Evolutionary conservation across 495 filamentous ascomycete species (phyloP), one percentile per base, ranked within the genome.

Genomic region (Tuber magnatum): DNA sequence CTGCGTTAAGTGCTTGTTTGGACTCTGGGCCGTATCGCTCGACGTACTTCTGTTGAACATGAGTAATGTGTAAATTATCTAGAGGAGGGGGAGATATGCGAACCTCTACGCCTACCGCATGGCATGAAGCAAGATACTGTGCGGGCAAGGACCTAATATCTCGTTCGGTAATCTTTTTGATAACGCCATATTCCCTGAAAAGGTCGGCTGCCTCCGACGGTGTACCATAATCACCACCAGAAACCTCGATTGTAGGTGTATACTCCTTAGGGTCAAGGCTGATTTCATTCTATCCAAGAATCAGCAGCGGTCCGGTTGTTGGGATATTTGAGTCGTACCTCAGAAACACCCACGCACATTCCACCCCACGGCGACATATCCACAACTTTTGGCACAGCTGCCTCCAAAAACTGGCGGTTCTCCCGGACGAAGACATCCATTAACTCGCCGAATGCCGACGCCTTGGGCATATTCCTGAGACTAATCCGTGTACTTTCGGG

Each of bases 11-110:
- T 42, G 73, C 74, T 74, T 79, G 71, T 41, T 44, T 44, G 38
- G 80, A 81, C 46, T 76, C 70, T 18, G 71, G 32, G 39, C 80
- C 80, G 61, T 81, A 70, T 71, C 74, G 44, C 42, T 76, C 51
- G 68, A 81, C 77, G n/a, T 81, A 69, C 24, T 74, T 72, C 74
- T 76, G 12, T 32, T 40, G 42, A 41, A 40, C 16, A 22, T 71
- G 12, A 71, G 69, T n/a, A 38, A 71, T 71, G 22, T 44, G 35
- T 16, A 44, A 44, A 41, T 44, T 14, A 41, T 44, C 24, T 43
- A 24, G 35, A 40, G 39, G 35, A 40, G 32, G 56, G 14, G 12
- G 69, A 22, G 39, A 43, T 41, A 32, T 16, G 18, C 69, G 43
- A 41, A 71, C 69, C 69, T 43, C 69, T 71, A 71, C 39, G 7